Percentiles rank a stretch among this genome's conserved stretches.
Evolutionary conservation across 2,329 filamentous ascomycete species (phyloP).

Genomic region (Clarireedia paspali): DNA sequence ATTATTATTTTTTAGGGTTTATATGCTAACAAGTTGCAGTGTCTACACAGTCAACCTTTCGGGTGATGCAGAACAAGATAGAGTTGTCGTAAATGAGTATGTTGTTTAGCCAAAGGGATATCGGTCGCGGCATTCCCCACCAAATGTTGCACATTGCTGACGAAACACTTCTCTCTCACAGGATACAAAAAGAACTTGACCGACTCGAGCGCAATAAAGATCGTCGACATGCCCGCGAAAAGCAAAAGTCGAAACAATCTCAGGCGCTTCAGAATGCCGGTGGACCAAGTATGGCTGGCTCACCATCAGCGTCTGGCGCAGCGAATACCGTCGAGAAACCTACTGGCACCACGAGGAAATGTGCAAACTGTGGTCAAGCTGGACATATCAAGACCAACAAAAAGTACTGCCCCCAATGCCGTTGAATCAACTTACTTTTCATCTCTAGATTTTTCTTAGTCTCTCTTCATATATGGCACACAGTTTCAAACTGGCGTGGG

Average conservation of each 20-base stretch:
- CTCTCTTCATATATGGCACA: not conserved
- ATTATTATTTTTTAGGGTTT: not conserved
- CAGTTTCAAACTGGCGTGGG: not conserved
- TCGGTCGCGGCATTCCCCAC: no score
- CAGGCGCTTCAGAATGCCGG: conserved; percentile 19
- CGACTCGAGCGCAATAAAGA: conserved; percentile 89
- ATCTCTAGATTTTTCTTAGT: conserved; percentile 3
- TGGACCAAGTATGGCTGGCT: conserved; percentile 28
- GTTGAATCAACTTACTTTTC: conserved; percentile 1
- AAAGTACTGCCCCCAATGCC: conserved; percentile 52
- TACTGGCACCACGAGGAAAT: conserved; percentile 76
- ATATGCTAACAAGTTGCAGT: conserved; percentile 31
- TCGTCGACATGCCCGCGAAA: conserved; percentile 80
- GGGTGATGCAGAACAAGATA: conserved; percentile 59
- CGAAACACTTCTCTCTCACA: conserved; percentile 26
- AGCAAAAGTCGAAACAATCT: conserved; percentile 59
- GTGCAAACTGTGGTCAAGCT: conserved; percentile 92
- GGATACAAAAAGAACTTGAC: conserved; percentile 66
- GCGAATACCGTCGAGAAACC: conserved; percentile 41
- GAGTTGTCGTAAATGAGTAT: conserved; percentile 51
- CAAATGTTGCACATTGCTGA: not conserved
- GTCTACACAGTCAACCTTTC: conserved; percentile 55
- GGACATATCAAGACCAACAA: conserved; percentile 99
- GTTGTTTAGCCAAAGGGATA: conserved; percentile 11
- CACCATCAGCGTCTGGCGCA: conserved; percentile 33